These are phyloP conservation scores for Suillus sp. DNA, from an alignment of 768 basidiomycete genomes.

Conservation along the genomic window DNA sequence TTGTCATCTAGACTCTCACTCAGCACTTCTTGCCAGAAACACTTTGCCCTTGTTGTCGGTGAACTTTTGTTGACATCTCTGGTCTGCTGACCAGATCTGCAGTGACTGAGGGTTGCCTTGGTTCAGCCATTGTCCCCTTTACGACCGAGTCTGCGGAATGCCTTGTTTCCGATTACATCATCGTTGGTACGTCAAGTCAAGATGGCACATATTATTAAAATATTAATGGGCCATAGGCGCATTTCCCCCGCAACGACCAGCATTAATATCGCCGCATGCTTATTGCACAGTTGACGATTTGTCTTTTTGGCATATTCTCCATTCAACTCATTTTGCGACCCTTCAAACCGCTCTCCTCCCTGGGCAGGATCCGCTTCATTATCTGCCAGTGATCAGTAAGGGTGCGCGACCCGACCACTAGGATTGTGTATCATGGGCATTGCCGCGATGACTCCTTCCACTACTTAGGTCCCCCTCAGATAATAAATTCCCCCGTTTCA, in stretches of 20 bases:
- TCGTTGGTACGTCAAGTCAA: neutral
- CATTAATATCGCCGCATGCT: neutral
- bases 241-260: neutral
- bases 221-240: neutral
- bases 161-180: conserved; percentile 3
- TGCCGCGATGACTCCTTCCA: neutral
- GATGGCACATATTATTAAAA: neutral
- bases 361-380: neutral
- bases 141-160: neutral
- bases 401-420: neutral
- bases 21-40: neutral
- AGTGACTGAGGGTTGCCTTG: neutral
- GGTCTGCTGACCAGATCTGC: neutral
- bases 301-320: conserved; percentile 1
- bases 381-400: neutral
- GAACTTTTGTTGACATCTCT: conserved; percentile 5
- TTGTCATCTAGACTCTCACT: neutral
- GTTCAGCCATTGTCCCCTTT: neutral
- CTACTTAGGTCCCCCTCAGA: neutral
- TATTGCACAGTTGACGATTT: conserved; percentile 9
- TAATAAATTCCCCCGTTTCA: conserved; percentile 3
- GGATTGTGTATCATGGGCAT: neutral
- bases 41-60: neutral
- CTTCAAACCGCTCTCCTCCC: neutral
- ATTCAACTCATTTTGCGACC: neutral